Evolutionary conservation across 148 eudicot species (phyloP).

Genomic region (Hydrangea macrophylla): DNA sequence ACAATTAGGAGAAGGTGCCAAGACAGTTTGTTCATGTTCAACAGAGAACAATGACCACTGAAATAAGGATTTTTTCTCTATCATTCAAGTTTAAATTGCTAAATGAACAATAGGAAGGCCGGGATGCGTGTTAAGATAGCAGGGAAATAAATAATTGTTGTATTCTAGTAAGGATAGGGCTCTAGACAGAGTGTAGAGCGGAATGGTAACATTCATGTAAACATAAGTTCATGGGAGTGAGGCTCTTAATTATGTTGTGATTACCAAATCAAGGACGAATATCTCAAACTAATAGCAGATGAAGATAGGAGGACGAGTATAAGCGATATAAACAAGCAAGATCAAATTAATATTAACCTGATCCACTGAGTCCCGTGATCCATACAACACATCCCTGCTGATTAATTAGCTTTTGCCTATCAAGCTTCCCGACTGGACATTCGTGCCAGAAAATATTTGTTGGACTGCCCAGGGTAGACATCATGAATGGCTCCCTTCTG

Average conservation of each 20-base stretch:
- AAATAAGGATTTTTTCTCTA: too few species aligned
- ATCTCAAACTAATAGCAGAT: not conserved
- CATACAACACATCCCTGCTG: constrained; percentile 90
- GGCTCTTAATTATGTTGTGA: too few species aligned
- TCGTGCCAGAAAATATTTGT: constrained; percentile 93
- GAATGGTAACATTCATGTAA: not conserved
- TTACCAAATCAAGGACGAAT: too few species aligned
- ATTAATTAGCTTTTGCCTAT: constrained; percentile 75
- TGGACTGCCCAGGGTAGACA: constrained; percentile 71
- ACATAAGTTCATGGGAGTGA: not conserved
- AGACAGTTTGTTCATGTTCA: not conserved
- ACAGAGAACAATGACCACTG: not conserved
- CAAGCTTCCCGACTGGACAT: constrained; percentile 61
- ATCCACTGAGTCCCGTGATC: constrained; percentile 97
- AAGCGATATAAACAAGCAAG: not conserved
- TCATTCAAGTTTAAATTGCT: too few species aligned
- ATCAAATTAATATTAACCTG: constrained; percentile 44
- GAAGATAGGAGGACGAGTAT: too few species aligned
- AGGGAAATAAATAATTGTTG: not conserved
- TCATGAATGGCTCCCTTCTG: constrained; percentile 22
- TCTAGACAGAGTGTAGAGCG: not conserved
- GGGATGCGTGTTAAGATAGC: not conserved
- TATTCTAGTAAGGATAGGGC: not conserved
- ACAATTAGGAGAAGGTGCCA: not conserved
- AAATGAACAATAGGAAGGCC: not conserved